Conservation (phyloP, 2,329 filamentous ascomycete species). For the Clonostachys rosea region DNA sequence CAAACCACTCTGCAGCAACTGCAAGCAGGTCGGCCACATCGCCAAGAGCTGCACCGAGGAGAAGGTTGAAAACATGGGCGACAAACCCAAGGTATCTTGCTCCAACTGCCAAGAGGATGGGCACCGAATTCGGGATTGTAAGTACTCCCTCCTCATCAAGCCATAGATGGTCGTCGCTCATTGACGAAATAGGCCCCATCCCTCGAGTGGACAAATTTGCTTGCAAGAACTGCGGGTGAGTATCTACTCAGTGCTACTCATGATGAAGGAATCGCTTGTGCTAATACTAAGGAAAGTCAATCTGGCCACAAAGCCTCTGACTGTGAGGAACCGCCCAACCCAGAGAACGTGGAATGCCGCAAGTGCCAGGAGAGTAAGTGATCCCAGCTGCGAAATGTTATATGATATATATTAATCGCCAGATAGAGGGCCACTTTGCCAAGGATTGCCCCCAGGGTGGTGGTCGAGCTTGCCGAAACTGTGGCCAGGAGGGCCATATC, state of each 20-base stretch:
- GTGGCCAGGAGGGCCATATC: constrained; percentile 57
- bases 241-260: constrained; percentile 1
- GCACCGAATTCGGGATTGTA: constrained; percentile 67
- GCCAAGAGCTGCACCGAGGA: constrained; percentile 58
- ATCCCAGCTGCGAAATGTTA: not conserved
- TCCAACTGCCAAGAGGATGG: constrained; percentile 60
- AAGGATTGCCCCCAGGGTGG: constrained; percentile 60
- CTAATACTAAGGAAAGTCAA: constrained; percentile 25
- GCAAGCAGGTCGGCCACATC: constrained; percentile 58
- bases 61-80: constrained; percentile 34
- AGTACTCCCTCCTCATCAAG: constrained; percentile 12
- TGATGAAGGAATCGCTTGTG: not conserved
- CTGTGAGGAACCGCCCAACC: constrained; percentile 56
- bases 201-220: constrained; percentile 60
- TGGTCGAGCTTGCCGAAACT: constrained; percentile 54
- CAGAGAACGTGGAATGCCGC: constrained; percentile 59
- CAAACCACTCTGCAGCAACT: constrained; percentile 58
- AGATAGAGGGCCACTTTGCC: constrained; percentile 55
- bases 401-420: constrained; percentile 2
- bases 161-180: no score
- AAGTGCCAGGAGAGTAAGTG: constrained; percentile 57
- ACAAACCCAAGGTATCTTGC: constrained; percentile 48
- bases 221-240: constrained; percentile 63
- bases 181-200: constrained; percentile 37
- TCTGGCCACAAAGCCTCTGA: constrained; percentile 44